Conservation (phyloP, 257 asterid species). For the Cruciata laevipes region DNA sequence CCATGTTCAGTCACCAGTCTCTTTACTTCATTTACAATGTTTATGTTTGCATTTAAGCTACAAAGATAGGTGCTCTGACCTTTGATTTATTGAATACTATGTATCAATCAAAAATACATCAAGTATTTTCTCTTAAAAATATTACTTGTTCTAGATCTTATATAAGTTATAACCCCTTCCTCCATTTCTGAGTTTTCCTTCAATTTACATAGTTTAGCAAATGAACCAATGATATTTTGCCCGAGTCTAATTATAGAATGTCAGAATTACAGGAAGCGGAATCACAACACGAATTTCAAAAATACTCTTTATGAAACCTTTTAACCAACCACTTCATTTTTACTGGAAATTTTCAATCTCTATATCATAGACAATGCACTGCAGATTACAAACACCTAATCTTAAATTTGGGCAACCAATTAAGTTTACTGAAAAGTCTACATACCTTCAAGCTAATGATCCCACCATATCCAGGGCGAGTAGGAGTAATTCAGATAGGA, state of each 20-base stretch:
- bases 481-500: background rate
- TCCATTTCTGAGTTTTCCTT: background rate
- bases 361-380: background rate
- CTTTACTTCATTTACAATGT: background rate
- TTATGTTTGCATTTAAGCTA: background rate
- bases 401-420: background rate
- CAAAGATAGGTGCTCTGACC: background rate
- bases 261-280: background rate
- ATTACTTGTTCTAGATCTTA: background rate
- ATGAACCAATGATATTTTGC: background rate
- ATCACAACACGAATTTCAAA: background rate
- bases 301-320: background rate
- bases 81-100: background rate
- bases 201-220: background rate
- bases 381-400: background rate
- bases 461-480: background rate
- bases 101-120: background rate
- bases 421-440: background rate
- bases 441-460: slow-evolving; percentile 9
- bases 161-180: background rate
- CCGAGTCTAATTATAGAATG: background rate
- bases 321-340: background rate
- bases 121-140: background rate
- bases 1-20: no score
- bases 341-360: background rate